These are phyloP conservation scores for Edaphochlamys debaryana DNA, from an alignment of 139 green algal species.

Conservation along the genomic window DNA sequence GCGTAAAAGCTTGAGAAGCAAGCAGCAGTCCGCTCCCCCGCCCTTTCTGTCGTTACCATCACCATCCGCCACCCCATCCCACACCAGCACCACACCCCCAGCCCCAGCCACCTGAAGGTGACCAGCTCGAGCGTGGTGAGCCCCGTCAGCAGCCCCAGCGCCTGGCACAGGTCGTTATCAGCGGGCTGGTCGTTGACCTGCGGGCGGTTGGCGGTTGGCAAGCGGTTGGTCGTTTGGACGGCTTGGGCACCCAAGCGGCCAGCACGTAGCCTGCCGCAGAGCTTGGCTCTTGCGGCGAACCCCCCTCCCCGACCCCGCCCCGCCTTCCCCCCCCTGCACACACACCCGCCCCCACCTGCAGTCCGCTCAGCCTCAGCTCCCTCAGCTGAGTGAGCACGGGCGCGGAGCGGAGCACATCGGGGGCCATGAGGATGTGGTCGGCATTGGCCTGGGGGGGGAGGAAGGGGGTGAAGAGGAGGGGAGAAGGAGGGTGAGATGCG, in stretches of 20 bases:
- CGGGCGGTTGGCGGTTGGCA: no score
- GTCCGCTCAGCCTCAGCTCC: slow-evolving; percentile 12
- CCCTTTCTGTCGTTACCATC: no score
- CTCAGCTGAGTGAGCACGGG: slow-evolving; percentile 15
- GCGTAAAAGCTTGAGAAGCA: no score
- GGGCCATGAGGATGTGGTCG: slow-evolving; percentile 28
- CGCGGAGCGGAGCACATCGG: slow-evolving; percentile 9
- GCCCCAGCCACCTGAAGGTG: slow-evolving; percentile 31
- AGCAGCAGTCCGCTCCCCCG: no score
- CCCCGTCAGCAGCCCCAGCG: slow-evolving; percentile 21
- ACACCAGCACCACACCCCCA: no score
- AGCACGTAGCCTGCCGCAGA: no score
- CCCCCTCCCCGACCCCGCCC: no score
- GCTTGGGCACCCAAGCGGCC: no score
- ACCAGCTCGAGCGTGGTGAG: slow-evolving; percentile 33
- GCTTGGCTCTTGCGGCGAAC: no score
- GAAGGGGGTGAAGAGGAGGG: neutral
- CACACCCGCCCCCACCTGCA: neutral
- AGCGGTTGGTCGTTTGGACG: no score
- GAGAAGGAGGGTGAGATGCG: neutral
- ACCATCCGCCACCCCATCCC: neutral
- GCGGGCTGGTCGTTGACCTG: slow-evolving; percentile 36
- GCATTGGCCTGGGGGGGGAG: neutral
- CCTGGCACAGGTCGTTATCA: slow-evolving; percentile 19
- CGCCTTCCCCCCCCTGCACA: no score